Evolutionary conservation across 768 basidiomycete genomes (phyloP), one percentile per base, ranked within the genome.

Genomic region (Panaeolus cyanescens): DNA sequence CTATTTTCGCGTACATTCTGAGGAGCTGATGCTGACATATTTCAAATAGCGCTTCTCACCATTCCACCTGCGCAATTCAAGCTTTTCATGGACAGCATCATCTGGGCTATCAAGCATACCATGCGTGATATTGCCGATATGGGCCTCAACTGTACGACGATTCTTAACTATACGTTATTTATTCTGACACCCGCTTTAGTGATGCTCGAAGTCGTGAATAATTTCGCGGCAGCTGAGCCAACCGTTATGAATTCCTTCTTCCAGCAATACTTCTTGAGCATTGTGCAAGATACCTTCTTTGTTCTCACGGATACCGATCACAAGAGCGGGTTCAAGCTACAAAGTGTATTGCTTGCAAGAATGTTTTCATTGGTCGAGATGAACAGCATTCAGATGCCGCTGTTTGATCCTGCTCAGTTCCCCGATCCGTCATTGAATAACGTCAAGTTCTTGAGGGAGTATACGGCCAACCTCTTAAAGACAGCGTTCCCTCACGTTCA

Each of bases 21-120:
- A 33, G 34, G 56, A 42, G 56, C 10, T 30, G 61, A 56, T 61
- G 54, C 56, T 40, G 10, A 64, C 55, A 25, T 55, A 60, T 45
- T 57, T 30, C 36, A 64, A n/a, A 58, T 63, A 92, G 95, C 95
- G 5, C 78, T 98, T 50, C 83, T 96, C 59, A 86, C 85, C 25
- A 84, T 97, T 62, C 93, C 95, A n/a, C 91, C 95, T 9, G 76
- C 83, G 50, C 93, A 97, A 76, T 98, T 99, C 85, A 98, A 97
- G 78, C 79, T 99, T 61, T 92, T 97, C 75, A 98, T 97, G 88
- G 96, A 99, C 74, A 95, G 94, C 62, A 92, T 98, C 65, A 90
- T 96, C 56, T 99, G 97, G 96, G 96, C 95, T n/a, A 96, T 98
- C 80, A 99, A 99, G 75, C 97, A 99, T 78, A 98, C 94, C 15